These are phyloP conservation scores for Crucibulum laeve DNA, from an alignment of 768 basidiomycete species.

Conservation along the genomic window DNA sequence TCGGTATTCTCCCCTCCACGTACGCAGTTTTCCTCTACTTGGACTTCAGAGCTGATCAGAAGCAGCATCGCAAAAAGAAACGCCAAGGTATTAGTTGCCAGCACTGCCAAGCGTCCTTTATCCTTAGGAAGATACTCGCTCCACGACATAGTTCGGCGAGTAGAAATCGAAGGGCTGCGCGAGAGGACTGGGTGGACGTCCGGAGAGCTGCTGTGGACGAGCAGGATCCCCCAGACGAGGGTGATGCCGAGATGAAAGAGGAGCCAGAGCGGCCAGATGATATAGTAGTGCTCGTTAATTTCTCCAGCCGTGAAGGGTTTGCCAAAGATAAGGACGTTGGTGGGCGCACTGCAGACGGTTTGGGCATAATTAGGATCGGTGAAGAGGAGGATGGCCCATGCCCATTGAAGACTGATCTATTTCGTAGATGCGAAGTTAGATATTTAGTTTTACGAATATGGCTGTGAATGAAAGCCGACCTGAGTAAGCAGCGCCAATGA, in stretches of 20 bases:
- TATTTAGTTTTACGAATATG: not conserved
- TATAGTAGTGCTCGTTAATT: conserved; percentile 7
- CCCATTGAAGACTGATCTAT: conserved; percentile 13
- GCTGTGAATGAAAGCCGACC: conserved; percentile 1
- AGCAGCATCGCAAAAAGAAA: conserved; percentile 9
- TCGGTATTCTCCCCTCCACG: conserved; percentile 10
- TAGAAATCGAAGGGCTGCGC: conserved; percentile 5
- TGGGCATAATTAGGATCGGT: conserved; percentile 11
- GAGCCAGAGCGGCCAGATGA: conserved; percentile 13
- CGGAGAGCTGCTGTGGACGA: conserved; percentile 12
- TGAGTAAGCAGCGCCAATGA: conserved; percentile 11
- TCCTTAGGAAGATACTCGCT: conserved; percentile 7
- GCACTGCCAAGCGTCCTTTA: conserved; percentile 9
- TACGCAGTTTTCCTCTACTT: conserved; percentile 10
- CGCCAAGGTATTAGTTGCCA: conserved; percentile 6
- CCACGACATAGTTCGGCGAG: conserved; percentile 4
- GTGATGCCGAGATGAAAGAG: conserved; percentile 11
- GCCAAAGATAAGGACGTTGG: conserved; percentile 10
- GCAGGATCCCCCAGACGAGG: conserved; percentile 10
- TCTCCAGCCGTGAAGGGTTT: conserved; percentile 3
- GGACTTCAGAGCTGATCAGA: conserved; percentile 11
- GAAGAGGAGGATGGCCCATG: conserved; percentile 11
- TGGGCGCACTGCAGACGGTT: conserved; percentile 9
- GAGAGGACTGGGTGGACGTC: conserved; percentile 12
- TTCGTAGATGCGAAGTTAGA: not conserved